phyloP scores from a whole-genome alignment of 2,329 filamentous ascomycete genomes.

The Hypoxylon sp. region DNA sequence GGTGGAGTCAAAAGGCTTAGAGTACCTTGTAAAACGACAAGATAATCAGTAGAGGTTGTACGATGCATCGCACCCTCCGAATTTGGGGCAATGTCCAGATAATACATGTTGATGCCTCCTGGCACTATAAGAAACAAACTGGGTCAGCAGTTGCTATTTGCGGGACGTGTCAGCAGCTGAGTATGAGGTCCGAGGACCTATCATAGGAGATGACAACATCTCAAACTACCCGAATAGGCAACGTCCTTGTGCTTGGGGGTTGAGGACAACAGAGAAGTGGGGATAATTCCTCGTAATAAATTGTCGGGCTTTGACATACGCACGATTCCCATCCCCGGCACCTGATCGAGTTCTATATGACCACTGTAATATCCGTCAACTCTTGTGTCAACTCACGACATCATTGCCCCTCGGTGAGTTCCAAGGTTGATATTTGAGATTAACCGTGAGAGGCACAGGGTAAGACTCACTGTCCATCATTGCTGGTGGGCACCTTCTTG shows the following conservation, averaged over 20 bases:
- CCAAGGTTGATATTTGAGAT: neutral
- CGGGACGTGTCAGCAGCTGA: conserved; percentile 27
- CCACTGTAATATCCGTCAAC: conserved; percentile 42
- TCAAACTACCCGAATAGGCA: conserved; percentile 10
- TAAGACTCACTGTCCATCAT: conserved; percentile 51
- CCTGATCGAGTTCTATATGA: conserved; percentile 48
- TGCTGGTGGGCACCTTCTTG: conserved; percentile 48
- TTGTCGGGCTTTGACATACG: conserved; percentile 19
- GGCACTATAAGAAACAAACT: conserved; percentile 45
- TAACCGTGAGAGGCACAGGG: conserved; percentile 8
- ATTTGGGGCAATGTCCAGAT: conserved; percentile 52
- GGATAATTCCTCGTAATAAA: neutral
- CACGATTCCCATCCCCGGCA: conserved; percentile 54
- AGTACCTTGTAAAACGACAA: conserved; percentile 51
- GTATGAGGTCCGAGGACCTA: conserved; percentile 2
- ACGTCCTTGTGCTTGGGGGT: conserved; percentile 1
- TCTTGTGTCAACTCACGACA: neutral
- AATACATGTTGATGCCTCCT: conserved; percentile 53
- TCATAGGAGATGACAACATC: conserved; percentile 12
- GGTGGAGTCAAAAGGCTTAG: conserved; percentile 52
- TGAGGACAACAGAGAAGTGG: conserved; percentile 2
- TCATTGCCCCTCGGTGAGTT: neutral
- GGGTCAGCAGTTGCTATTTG: conserved; percentile 34
- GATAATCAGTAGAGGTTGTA: conserved; percentile 55
- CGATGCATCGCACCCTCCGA: conserved; percentile 53